A percentile compares a stretch with the other conserved stretches of the same genome.
These are phyloP conservation scores for Erodium trifolium DNA, from an alignment of 441 rosid genomes.

Conservation along the genomic window DNA sequence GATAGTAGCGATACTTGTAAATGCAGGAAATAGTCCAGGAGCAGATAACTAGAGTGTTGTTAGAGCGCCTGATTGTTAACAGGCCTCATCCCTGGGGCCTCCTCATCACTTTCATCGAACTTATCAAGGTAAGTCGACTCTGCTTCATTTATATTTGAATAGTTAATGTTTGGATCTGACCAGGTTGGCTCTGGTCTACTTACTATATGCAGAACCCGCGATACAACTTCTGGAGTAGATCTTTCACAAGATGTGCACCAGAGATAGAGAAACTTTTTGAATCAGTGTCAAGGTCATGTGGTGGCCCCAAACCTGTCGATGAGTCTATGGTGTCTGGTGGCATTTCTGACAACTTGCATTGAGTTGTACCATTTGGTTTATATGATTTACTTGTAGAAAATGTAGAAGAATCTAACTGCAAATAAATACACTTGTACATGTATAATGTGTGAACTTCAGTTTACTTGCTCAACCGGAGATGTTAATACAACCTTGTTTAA, in stretches of 20 bases:
- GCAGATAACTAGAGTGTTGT: slow-evolving; percentile 29
- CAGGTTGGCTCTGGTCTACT: neutral
- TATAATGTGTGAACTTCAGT: neutral
- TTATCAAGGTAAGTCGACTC: slow-evolving; percentile 22
- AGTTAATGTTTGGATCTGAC: neutral
- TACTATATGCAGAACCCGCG: slow-evolving; percentile 23
- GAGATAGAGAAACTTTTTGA: slow-evolving; percentile 29
- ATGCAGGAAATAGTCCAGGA: slow-evolving; percentile 30
- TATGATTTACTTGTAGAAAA: neutral
- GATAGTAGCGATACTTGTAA: neutral
- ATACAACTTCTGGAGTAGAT: slow-evolving; percentile 30
- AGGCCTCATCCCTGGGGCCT: slow-evolving; percentile 33
- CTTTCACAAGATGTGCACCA: slow-evolving; percentile 26
- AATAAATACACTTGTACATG: neutral
- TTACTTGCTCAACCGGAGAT: neutral
- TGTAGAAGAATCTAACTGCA: neutral
- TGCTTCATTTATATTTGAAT: neutral
- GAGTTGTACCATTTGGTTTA: neutral
- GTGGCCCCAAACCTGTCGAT: slow-evolving; percentile 26
- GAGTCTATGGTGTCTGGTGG: slow-evolving; percentile 21
- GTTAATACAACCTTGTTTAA: too few species aligned
- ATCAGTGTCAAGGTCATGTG: slow-evolving; percentile 25
- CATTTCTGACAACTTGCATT: slow-evolving; percentile 23
- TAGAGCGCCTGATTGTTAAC: slow-evolving; percentile 27
- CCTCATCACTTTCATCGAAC: slow-evolving; percentile 25